Base-by-base conservation (phyloP, 2,329 filamentous ascomycete genomes). In the Hypoxylon sp. region DNA sequence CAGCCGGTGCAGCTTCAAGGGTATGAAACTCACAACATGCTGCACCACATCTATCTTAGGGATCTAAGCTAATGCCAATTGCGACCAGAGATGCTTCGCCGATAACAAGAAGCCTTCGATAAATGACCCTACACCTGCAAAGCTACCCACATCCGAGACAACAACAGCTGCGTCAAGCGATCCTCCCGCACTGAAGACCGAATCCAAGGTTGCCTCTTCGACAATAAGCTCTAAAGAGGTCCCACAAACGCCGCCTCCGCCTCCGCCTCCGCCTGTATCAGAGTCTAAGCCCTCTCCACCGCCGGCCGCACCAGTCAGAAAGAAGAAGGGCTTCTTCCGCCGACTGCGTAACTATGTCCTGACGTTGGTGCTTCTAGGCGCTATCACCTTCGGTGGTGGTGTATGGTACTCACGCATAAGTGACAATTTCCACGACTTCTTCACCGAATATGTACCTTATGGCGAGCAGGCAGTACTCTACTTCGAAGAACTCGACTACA, bases 351-450 rank as follows among this genome's bases (percentile, higher is more conserved):
- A 90, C 77, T 90, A 94, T 76, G 81, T 97, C 62, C 81, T 94
- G 70, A 92, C 91, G 58, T 80, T 97, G 51, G 82, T 94, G 67
- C 80, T 97, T 46, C 86, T 97, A 27, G 89, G 91, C 25, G 88
- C 88, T 5, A 80, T 96, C 46, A 90, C 91, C 39, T 99, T 97
- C 74, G 92, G 87, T 60, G 94, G 94, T 70, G 94, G 95, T 71
- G 90, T 97, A 59, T 97, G 92, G 85, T 96, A 97, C 80, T 95
- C 96, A 59, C 89, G 97, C 70, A 87, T 96, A 80, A 97, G 91
- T 76, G 96, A 99, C 84, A 97, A 93, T 81, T 99, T 98, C 87
- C 95, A 99, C 81, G 96, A 99, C 80, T 96, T 97, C 84, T 99
- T 99, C 82, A 98, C 94, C 74, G 94, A 97, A 81, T 99, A 95